A percentile compares a stretch with the other conserved stretches of the same genome.
Conservation (phyloP, 139 green algal genomes). For the Protoeuglena noctilucae region DNA sequence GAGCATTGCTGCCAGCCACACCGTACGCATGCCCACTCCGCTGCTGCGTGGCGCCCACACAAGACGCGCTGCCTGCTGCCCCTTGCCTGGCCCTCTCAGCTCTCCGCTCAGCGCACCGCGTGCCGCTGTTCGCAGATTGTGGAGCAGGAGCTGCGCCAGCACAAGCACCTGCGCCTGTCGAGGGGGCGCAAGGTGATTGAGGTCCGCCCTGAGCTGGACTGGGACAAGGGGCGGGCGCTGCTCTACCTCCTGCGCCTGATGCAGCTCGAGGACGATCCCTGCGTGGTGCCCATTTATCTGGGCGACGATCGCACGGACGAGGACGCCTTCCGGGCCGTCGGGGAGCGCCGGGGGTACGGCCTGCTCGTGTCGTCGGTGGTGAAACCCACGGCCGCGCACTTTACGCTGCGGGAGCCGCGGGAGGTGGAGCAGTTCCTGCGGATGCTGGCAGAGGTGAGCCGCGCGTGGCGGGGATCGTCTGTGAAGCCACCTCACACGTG, state of each 20-base stretch:
- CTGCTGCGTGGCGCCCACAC: no score
- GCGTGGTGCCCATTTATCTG: constrained; percentile 81
- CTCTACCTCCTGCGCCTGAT: constrained; percentile 69
- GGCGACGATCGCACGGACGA: constrained; percentile 95
- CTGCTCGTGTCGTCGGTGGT: constrained; percentile 64
- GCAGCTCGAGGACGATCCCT: constrained; percentile 25
- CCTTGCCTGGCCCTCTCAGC: no score
- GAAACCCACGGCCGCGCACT: constrained; percentile 56
- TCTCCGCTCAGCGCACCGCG: no score
- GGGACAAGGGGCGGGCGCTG: constrained; percentile 91
- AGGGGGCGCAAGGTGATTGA: constrained; percentile 85
- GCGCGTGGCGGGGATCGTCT: no score
- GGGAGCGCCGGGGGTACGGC: constrained; percentile 25
- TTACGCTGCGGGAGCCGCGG: constrained; percentile 44
- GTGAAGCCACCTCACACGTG: no score
- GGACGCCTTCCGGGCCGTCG: constrained; percentile 73
- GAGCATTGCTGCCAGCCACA: constrained; percentile 11
- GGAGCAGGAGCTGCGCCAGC: constrained; percentile 10
- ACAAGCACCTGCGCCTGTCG: constrained; percentile 47
- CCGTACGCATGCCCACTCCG: no score
- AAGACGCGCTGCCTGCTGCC: no score
- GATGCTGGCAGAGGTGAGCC: no score
- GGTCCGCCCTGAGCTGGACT: constrained; percentile 77
- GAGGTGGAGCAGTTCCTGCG: constrained; percentile 54
- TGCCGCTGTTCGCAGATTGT: constrained; percentile 24